phyloP scores from a whole-genome alignment of 345 rosid genomes.

The Gossypium rotundifolium region DNA sequence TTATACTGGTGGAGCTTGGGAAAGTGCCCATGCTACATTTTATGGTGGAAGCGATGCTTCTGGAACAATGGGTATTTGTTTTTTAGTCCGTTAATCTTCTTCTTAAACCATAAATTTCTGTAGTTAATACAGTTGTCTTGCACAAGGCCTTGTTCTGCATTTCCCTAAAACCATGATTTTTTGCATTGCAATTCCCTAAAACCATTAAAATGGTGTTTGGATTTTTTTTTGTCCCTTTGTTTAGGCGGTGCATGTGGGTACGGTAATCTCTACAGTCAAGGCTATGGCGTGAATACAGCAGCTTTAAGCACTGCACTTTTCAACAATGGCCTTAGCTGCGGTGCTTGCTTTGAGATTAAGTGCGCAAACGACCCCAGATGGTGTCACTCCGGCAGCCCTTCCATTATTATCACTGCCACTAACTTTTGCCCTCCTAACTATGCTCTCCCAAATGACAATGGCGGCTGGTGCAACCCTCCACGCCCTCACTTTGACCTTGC shows the following conservation, averaged over 20 bases:
- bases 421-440: constrained; percentile 96
- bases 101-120: not conserved
- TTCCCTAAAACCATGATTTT: not conserved
- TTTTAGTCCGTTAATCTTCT: not conserved
- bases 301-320: constrained; percentile 90
- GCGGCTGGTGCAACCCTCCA: constrained; percentile 99
- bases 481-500: constrained; percentile 92
- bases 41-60: constrained; percentile 68
- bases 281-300: constrained; percentile 93
- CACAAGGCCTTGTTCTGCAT: not conserved
- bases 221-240: not conserved
- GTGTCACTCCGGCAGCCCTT: constrained; percentile 77
- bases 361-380: constrained; percentile 69
- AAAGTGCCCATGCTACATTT: constrained; percentile 70
- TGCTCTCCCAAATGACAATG: constrained; percentile 72
- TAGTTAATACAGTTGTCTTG: not conserved
- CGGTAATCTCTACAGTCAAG: constrained; percentile 91
- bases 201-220: not conserved
- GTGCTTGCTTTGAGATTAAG: constrained; percentile 86
- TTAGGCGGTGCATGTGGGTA: constrained; percentile 97
- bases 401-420: constrained; percentile 80
- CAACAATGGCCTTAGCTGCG: constrained; percentile 88
- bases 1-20: constrained; percentile 43
- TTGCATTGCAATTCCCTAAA: not conserved
- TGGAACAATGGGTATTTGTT: constrained; percentile 67